These are phyloP conservation scores for Aspergillus incahuasiensis DNA, from an alignment of 495 filamentous ascomycete genomes.

Conservation along the genomic window DNA sequence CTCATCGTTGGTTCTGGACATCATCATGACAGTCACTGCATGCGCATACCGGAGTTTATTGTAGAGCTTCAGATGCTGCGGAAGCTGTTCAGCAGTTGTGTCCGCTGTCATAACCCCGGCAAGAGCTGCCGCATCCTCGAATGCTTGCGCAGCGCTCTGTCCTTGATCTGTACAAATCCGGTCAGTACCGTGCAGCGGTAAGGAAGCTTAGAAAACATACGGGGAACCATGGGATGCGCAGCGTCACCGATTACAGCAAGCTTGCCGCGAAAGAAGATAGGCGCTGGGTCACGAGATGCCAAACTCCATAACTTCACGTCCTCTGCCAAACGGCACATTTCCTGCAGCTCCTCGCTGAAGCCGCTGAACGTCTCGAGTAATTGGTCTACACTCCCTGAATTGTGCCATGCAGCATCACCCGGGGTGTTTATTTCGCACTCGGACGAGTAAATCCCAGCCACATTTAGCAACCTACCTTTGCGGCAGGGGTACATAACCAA, in stretches of 20 bases:
- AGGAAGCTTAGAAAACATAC: conserved; percentile 13
- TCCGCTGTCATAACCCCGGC: conserved; percentile 24
- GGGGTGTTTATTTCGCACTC: neutral
- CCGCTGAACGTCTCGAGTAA: conserved; percentile 20
- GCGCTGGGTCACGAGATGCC: conserved; percentile 32
- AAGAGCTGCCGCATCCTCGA: conserved; percentile 44
- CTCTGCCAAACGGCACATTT: conserved; percentile 25
- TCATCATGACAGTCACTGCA: conserved; percentile 24
- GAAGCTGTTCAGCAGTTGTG: conserved; percentile 14
- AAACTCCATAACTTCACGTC: conserved; percentile 49
- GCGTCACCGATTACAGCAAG: conserved; percentile 46
- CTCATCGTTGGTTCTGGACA: conserved; percentile 16
- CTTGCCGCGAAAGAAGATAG: conserved; percentile 36
- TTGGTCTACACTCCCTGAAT: conserved; percentile 11
- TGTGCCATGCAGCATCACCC: conserved; percentile 9
- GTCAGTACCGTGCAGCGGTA: neutral
- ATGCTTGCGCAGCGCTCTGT: conserved; percentile 44
- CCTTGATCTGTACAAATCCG: conserved; percentile 31
- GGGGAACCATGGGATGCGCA: conserved; percentile 37
- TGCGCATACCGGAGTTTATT: conserved; percentile 20
- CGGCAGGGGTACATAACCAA: conserved; percentile 46
- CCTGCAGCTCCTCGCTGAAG: conserved; percentile 19
- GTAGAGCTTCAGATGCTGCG: conserved; percentile 17
- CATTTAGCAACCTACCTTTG: conserved; percentile 38
- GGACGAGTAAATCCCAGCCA: conserved; percentile 36